These are phyloP conservation scores for Verticillium albo-atrum DNA, from an alignment of 2,329 filamentous ascomycete species.

Conservation along the genomic window DNA sequence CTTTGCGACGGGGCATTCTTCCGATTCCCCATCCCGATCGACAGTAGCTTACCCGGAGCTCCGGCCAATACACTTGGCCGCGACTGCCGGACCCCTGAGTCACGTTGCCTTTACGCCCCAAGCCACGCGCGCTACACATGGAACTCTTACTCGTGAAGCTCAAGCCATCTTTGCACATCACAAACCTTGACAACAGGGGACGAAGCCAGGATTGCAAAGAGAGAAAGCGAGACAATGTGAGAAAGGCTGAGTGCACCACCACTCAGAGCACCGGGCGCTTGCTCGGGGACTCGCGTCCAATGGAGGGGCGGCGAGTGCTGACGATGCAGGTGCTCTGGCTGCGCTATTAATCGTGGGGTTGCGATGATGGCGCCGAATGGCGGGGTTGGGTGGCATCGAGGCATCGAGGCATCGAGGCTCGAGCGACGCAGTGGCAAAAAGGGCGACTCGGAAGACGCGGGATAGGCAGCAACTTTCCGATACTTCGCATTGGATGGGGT, in stretches of 20 bases:
- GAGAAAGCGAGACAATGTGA: too few species aligned
- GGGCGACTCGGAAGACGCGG: not conserved
- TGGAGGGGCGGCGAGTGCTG: not conserved
- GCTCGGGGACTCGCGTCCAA: not conserved
- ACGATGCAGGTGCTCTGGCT: not conserved
- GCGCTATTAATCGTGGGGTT: slow-evolving; percentile 1
- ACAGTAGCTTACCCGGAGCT: not conserved
- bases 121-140: not conserved
- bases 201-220: not conserved
- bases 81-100: not conserved
- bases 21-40: not conserved
- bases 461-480: not conserved
- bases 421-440: not conserved
- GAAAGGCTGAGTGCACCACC: not conserved
- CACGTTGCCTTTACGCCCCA: not conserved
- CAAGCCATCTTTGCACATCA: not conserved
- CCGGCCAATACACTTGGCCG: not conserved
- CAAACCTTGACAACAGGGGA: not conserved
- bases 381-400: not conserved
- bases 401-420: not conserved
- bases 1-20: not conserved
- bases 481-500: not conserved
- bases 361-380: not conserved
- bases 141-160: not conserved
- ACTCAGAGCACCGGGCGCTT: not conserved